Base-by-base conservation (phyloP, 169 alveolate genomes). In the Eimeria mitis region DNA sequence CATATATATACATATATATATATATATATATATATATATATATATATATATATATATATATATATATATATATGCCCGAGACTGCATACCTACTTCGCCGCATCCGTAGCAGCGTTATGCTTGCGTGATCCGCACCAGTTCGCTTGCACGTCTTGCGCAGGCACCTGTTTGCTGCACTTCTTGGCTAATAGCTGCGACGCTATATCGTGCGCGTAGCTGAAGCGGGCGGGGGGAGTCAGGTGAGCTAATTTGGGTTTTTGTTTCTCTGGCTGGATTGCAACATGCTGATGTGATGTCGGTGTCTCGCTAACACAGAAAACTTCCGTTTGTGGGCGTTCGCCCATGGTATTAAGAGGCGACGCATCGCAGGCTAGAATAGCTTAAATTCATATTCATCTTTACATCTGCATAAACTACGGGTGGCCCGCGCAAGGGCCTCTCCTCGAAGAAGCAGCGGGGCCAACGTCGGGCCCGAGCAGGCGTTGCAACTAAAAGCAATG, bases 401-500 rank as follows among this genome's bases (percentile, higher is more conserved):
- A 68, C 65, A 47, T 47, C 47, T 49, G 88, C 65, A 47, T 7
- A 49, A 78, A 34, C 23, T 47, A 78, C 49, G 44, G 88, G 16
- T 25, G 31, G 31, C 65, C 7, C 88, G 68, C 42, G 23, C 9
- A 47, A 44, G 19, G 37, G 40, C 47, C 65, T 47, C 47, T 28
- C 65, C 31, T 2, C 37, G 44, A 44, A 28, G 88, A 13, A 42
- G 59, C 85, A 28, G 8, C 47, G 68, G 81, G 81, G 31, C 81
- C 54, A 13, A 13, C 52, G 0, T 71, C 81, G 54, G 81, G 81
- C 31, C 54, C 81, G 25, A 71, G 3, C 14, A 31, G 76, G 76
- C 31, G 81, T 71, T 71, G 54, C 31, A 71, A 71, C 81, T 71
- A 71, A 71, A 71, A 71, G 81, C 34, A 68, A 4, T 68, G 76